These are phyloP conservation scores for Micractinium conductrix DNA, from an alignment of 139 green algal genomes.

Conservation along the genomic window DNA sequence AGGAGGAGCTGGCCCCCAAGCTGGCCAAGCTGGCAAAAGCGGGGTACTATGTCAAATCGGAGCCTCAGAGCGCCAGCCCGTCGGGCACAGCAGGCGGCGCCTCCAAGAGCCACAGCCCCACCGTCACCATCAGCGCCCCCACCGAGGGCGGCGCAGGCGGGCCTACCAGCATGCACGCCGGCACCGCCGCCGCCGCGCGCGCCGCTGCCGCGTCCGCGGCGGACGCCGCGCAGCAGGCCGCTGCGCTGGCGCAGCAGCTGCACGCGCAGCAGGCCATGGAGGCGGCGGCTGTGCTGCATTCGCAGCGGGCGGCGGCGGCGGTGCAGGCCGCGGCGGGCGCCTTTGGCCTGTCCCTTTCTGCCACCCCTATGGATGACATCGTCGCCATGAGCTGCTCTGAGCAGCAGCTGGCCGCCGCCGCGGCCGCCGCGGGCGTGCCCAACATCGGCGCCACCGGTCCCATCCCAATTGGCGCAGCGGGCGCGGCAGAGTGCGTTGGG, in stretches of 20 bases:
- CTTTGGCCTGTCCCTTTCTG: neutral
- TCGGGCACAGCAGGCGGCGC: neutral
- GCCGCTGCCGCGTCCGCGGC: neutral
- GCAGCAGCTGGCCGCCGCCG: neutral
- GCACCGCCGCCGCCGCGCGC: neutral
- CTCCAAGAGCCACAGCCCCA: neutral
- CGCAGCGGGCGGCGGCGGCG: neutral
- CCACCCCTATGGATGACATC: neutral
- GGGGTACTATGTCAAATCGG: conserved; percentile 1
- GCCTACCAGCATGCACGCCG: neutral
- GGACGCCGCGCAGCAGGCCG: neutral
- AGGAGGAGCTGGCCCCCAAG: conserved; percentile 44
- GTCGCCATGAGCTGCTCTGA: neutral
- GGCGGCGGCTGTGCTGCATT: neutral
- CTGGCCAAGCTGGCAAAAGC: neutral
- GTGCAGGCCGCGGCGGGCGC: no score
- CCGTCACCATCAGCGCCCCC: neutral
- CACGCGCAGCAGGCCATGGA: conserved; percentile 13
- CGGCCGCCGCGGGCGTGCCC: no score
- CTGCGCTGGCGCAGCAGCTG: conserved; percentile 12
- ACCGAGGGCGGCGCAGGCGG: neutral
- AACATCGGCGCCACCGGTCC: neutral
- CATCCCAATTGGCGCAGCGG: neutral
- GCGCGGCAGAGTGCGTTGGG: no score
- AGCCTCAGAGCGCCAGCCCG: neutral